phyloP scores from a whole-genome alignment of 2,329 filamentous ascomycete species.

The Parastagonospora avenae region DNA sequence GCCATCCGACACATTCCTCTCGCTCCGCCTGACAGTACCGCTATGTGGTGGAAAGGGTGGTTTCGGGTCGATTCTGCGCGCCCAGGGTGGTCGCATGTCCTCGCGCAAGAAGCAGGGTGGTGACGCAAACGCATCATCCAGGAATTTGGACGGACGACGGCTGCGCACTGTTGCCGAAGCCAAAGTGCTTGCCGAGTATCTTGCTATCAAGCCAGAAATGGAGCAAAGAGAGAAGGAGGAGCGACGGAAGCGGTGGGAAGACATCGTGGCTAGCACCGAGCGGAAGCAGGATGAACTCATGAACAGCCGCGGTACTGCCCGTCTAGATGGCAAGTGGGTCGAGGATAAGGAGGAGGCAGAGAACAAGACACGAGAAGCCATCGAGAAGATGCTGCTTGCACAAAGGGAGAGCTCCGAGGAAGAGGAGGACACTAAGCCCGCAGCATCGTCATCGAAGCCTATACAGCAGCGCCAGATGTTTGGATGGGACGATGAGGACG shows the following conservation, averaged over 20 bases:
- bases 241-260: slow-evolving; percentile 81
- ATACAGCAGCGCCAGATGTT: slow-evolving; percentile 62
- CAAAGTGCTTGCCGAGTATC: slow-evolving; percentile 91
- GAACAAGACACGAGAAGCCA: slow-evolving; percentile 80
- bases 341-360: slow-evolving; percentile 91
- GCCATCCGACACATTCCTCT: slow-evolving; percentile 70
- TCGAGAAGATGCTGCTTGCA: slow-evolving; percentile 58
- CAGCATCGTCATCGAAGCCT: slow-evolving; percentile 32
- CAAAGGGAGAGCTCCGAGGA: slow-evolving; percentile 50
- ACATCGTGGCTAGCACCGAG: slow-evolving; percentile 85
- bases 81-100: slow-evolving; percentile 97
- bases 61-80: slow-evolving; percentile 95
- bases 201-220: slow-evolving; percentile 97
- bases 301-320: slow-evolving; percentile 68
- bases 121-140: slow-evolving; percentile 86
- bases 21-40: slow-evolving; percentile 78
- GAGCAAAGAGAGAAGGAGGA: slow-evolving; percentile 91
- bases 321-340: slow-evolving; percentile 87
- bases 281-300: slow-evolving; percentile 81
- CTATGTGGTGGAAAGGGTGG: slow-evolving; percentile 95
- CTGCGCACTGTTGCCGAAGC: slow-evolving; percentile 92
- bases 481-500: slow-evolving; percentile 78
- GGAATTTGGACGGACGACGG: slow-evolving; percentile 89
- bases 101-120: slow-evolving; percentile 82
- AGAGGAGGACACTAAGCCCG: slow-evolving; percentile 34